Evolutionary conservation across 2,329 filamentous ascomycete genomes (phyloP).

Genomic region (Colletotrichum tropicale): DNA sequence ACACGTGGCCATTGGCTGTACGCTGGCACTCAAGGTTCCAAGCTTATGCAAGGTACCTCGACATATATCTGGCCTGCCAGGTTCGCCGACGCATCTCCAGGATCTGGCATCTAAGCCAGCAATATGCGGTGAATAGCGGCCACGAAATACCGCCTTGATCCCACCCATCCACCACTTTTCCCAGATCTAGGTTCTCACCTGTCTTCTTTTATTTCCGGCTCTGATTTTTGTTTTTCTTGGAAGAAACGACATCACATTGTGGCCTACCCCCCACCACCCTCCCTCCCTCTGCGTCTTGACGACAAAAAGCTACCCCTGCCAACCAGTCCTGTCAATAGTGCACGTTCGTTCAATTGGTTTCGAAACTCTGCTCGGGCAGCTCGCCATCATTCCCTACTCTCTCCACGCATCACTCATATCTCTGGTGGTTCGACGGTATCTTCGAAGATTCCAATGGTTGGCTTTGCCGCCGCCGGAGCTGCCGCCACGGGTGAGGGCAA

Average conservation of each 20-base stretch:
- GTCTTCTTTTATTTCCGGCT: neutral
- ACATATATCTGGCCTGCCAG: neutral
- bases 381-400: neutral
- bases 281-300: neutral
- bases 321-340: neutral
- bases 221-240: neutral
- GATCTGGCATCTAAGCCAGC: neutral
- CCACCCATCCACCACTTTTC: neutral
- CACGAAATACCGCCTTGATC: neutral
- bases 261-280: neutral
- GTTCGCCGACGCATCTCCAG: neutral
- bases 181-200: neutral
- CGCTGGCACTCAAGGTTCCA: neutral
- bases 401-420: neutral
- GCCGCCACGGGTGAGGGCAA: neutral
- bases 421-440: neutral
- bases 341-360: neutral
- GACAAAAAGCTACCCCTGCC: neutral
- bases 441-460: neutral
- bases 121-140: constrained; percentile 7
- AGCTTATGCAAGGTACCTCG: neutral
- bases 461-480: neutral
- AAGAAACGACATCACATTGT: neutral
- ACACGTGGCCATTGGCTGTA: neutral
- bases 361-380: neutral